These are phyloP conservation scores for Cladophialophora immunda DNA, from an alignment of 2,329 filamentous ascomycete genomes.

Conservation along the genomic window DNA sequence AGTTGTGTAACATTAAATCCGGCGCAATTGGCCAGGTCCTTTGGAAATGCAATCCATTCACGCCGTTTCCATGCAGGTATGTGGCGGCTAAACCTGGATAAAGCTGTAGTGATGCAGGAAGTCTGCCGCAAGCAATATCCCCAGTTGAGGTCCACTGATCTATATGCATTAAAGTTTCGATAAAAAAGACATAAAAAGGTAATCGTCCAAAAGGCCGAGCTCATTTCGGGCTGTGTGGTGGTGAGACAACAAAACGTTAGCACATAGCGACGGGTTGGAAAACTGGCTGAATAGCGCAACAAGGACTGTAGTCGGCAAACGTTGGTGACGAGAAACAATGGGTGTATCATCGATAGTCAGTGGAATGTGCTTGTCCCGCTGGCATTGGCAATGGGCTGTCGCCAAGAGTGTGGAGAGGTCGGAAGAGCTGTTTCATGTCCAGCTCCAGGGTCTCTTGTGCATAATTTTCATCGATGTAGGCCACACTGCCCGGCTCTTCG, in stretches of 20 bases:
- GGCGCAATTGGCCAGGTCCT: not conserved
- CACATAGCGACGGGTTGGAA: not conserved
- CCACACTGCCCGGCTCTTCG: slow-evolving; percentile 73
- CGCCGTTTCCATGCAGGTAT: slow-evolving; percentile 28
- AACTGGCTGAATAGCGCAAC: not conserved
- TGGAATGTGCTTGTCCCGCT: not conserved
- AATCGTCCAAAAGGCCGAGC: slow-evolving; percentile 5
- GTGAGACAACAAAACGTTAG: not conserved
- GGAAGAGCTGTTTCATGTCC: slow-evolving; percentile 76
- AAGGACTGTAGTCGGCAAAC: not conserved
- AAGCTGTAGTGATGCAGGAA: not conserved
- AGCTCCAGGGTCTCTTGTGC: slow-evolving; percentile 70
- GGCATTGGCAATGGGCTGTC: slow-evolving; percentile 10
- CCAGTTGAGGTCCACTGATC: slow-evolving; percentile 4
- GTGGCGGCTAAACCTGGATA: slow-evolving; percentile 1
- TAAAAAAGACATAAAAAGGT: not conserved
- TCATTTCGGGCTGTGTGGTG: not conserved
- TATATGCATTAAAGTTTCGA: slow-evolving; percentile 28
- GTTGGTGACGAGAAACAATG: not conserved
- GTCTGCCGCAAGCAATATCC: not conserved
- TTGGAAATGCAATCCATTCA: slow-evolving; percentile 27
- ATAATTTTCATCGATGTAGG: slow-evolving; percentile 73
- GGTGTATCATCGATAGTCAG: slow-evolving; percentile 16
- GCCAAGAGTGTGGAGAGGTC: slow-evolving; percentile 55
- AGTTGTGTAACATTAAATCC: slow-evolving; percentile 3